Evolutionary conservation across 2,329 filamentous ascomycete species (phyloP), one percentile per base, ranked within the genome.

Genomic region (Epichloe gansuensis): DNA sequence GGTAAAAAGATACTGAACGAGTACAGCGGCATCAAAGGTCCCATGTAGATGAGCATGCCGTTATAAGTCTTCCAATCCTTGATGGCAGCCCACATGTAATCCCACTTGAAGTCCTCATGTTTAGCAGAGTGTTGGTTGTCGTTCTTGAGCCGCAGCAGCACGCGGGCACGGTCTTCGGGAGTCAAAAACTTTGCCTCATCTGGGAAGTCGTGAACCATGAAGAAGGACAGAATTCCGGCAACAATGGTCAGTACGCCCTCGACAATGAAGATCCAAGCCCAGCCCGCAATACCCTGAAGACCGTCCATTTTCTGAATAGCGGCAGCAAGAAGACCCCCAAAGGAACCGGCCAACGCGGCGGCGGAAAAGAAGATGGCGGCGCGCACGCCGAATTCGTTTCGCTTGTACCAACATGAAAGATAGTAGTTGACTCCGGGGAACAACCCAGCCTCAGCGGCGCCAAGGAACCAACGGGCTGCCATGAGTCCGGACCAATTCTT

Each of bases 41-140:
- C 87, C 81, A 89, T 88, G 64, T 89, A 93, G 54, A 91, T 82
- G 44, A 86, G 66, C 65, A 87, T 85, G 12, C 80, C 84, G 1
- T 77, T 71, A 68, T 82, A 93, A 21, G 85, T 94, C 72, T 95
- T 94, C 84, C 87, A 94, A 63, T 95, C 89, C 53, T 77, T 83
- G 17, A 91, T 59, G 6, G 81, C 82, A 12, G 79, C 76, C 77
- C 80, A 87, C 54, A 93, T 75, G 63, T 88, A 89, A 3, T 71
- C 69, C 71, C 80, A 81, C 58, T 83, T 80, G 69, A 90, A 93
- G 11, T 82, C 74, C 63, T 94, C 89, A 57, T 86, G 80, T 56
- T 82, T 75, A 1, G 85, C 85, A n/a, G 80, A 85, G 9, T 79
- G 74, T 65, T 94, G 89, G 58, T 87, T 74, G 64, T 94, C 88